Evolutionary conservation across 306 rosid species (phyloP), one percentile per base, ranked within the genome.

Genomic region (Trichosanthes truncata): DNA sequence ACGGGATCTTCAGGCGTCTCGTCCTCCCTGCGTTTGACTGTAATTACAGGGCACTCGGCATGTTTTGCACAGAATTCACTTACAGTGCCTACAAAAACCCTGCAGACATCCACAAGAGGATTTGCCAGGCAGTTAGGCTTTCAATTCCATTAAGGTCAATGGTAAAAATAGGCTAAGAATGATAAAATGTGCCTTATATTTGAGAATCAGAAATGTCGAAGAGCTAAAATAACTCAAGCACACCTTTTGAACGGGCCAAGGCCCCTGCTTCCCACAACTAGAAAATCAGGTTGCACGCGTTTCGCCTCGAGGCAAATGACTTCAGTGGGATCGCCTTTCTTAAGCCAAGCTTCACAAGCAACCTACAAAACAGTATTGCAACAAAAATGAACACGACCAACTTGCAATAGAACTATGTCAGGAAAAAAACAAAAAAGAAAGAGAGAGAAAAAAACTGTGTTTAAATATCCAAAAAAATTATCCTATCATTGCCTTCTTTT

Each of bases 221-320:
- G 36, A 12, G 48, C 31, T 40, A 77, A 41, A 8, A 77, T 36
- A 59, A 20, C 31, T 13, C 7, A 18, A 35, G 33, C 79, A 79
- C 88, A 92, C 98, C 92, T 93, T 81, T 92, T 97, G 85, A 95
- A 95, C 29, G 97, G 98, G 33, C 98, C 98, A 78, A 95, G 97
- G 25, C 98, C 98, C 51, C 98, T 88, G 85, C 97, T 81, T 63
- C 98, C 98, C 25, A 95, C 91, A 66, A 93, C 97, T 56, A 95
- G 88, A 79, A 95, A 51, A 90, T 95, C 98, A 2, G 97, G 98
- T 46, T 49, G 87, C 9, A 87, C 53, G 6, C 91, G 89, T 74
- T 82, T 85, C 79, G 89, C 97, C 88, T 95, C 98, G 23, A 81
- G 90, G 79, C 95, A 89, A 83, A 95, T 90, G 38, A 87, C 93